Conservation (phyloP, 345 rosid genomes). For the Arabis hirsuta region DNA sequence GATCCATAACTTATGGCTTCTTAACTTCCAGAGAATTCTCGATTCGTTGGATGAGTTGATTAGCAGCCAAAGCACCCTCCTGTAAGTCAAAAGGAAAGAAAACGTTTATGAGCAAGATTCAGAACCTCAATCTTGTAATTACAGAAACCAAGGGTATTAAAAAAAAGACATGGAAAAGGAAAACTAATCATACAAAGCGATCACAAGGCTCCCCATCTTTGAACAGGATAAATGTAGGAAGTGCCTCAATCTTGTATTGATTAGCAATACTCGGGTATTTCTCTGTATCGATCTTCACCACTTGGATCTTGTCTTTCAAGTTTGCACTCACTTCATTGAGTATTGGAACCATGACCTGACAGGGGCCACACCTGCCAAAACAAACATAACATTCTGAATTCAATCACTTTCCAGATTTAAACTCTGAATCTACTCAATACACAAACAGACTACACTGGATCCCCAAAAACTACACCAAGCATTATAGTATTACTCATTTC, state of each 20-base stretch:
- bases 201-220: conserved; percentile 83
- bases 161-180: background rate
- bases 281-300: conserved; percentile 93
- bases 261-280: conserved; percentile 82
- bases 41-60: conserved; percentile 71
- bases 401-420: background rate
- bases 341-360: conserved; percentile 88
- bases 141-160: background rate
- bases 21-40: conserved; percentile 62
- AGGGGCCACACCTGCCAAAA: conserved; percentile 89
- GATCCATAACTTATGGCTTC: conserved; percentile 58
- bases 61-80: conserved; percentile 88
- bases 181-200: conserved; percentile 77
- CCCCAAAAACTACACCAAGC: background rate
- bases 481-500: no score
- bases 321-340: conserved; percentile 71
- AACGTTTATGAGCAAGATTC: background rate
- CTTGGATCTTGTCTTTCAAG: conserved; percentile 74
- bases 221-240: conserved; percentile 89
- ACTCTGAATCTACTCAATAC: background rate
- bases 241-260: conserved; percentile 72
- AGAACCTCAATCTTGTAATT: background rate
- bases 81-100: conserved; percentile 27
- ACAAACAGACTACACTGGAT: conserved; percentile 16
- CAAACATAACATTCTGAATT: background rate